phyloP scores from a whole-genome alignment of 352 stramenopile species.

The Globisporangium spiculum region DNA sequence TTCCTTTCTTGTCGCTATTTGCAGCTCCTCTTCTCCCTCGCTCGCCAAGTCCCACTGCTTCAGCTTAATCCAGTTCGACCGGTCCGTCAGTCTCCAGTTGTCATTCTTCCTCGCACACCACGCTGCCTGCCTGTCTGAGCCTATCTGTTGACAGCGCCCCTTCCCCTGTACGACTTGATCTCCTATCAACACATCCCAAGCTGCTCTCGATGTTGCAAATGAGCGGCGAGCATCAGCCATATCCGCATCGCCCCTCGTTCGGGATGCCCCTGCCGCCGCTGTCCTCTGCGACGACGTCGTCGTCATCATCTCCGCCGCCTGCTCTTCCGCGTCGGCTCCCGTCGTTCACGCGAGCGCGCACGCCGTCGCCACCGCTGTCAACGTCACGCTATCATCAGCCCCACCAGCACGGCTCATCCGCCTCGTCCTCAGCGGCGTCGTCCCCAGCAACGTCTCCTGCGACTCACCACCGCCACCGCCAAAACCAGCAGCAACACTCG shows the following conservation, averaged over 20 bases:
- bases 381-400: neutral
- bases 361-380: neutral
- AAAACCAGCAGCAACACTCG: neutral
- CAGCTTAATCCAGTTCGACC: too few species aligned
- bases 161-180: neutral
- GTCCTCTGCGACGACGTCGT: neutral
- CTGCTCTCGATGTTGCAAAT: slow-evolving; percentile 12
- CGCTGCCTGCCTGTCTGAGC: too few species aligned
- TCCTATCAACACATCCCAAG: neutral
- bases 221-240: slow-evolving; percentile 2
- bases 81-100: too few species aligned
- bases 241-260: neutral
- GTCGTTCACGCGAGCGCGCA: neutral
- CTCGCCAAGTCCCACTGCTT: too few species aligned
- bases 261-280: slow-evolving; percentile 10
- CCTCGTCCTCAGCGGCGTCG: neutral
- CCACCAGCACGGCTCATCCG: neutral
- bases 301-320: neutral
- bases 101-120: too few species aligned
- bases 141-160: neutral
- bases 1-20: neutral
- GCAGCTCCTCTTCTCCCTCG: neutral
- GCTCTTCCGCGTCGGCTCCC: neutral
- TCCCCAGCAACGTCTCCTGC: slow-evolving; percentile 1
- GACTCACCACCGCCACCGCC: neutral